These are phyloP conservation scores for Macrophomina phaseolina DNA, from an alignment of 2,329 filamentous ascomycete genomes.

Conservation along the genomic window DNA sequence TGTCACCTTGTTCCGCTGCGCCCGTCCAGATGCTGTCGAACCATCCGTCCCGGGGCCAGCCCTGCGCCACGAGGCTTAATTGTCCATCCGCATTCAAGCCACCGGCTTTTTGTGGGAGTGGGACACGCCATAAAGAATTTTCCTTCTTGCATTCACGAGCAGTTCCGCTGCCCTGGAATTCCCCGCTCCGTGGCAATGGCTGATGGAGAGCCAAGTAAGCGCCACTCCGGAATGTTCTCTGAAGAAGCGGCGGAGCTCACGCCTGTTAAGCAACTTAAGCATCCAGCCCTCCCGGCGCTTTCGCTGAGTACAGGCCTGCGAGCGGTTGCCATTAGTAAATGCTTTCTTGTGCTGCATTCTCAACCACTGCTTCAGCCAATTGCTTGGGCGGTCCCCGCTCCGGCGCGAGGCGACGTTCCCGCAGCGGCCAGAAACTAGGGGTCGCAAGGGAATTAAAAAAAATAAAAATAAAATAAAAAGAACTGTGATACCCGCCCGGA, in stretches of 20 bases:
- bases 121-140: background rate
- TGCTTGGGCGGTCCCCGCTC: background rate
- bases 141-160: background rate
- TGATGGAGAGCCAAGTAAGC: background rate
- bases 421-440: background rate
- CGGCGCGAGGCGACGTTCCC: constrained; percentile 8
- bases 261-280: background rate
- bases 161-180: background rate
- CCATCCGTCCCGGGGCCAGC: background rate
- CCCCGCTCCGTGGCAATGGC: background rate
- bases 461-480: too few relatives aligned
- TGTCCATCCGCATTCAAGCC: background rate
- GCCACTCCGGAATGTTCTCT: background rate
- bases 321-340: constrained; percentile 18
- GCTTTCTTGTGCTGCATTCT: background rate
- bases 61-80: constrained; percentile 9
- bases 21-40: background rate
- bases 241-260: background rate
- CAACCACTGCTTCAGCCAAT: background rate
- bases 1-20: background rate
- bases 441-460: background rate
- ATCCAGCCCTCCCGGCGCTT: background rate
- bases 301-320: background rate
- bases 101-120: background rate
- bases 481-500: background rate